These are phyloP conservation scores for Sarocladiaceae sp. DNA, from an alignment of 2,329 filamentous ascomycete species.

Conservation along the genomic window DNA sequence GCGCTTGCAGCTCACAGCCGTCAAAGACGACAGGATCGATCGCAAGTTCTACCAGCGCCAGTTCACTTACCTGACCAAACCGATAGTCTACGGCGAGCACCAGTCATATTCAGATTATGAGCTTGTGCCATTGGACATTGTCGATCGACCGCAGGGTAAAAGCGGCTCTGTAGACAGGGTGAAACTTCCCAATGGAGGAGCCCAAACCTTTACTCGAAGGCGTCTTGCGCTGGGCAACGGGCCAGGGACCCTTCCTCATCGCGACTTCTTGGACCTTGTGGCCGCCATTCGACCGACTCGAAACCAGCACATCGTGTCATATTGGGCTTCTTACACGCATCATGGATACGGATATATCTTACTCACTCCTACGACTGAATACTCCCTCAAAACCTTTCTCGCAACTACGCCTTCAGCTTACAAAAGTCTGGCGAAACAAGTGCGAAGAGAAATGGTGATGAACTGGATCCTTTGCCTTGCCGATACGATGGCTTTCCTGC, in stretches of 20 bases:
- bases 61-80: constrained; percentile 62
- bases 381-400: constrained; percentile 61
- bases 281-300: constrained; percentile 51
- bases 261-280: constrained; percentile 59
- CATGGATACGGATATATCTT: constrained; percentile 59
- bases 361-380: constrained; percentile 60
- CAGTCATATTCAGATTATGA: constrained; percentile 60
- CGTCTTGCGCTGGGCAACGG: constrained; percentile 3
- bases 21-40: constrained; percentile 57
- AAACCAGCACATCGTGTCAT: constrained; percentile 64
- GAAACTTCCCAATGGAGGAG: constrained; percentile 5
- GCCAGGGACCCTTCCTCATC: constrained; percentile 20
- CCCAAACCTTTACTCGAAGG: neutral
- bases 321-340: constrained; percentile 65
- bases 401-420: constrained; percentile 55
- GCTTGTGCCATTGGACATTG: constrained; percentile 61
- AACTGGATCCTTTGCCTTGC: constrained; percentile 71
- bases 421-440: constrained; percentile 54
- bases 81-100: constrained; percentile 54
- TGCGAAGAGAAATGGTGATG: constrained; percentile 53
- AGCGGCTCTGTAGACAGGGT: constrained; percentile 30
- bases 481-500: constrained; percentile 62
- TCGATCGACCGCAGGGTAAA: constrained; percentile 52
- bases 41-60: constrained; percentile 65
- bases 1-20: constrained; percentile 53